Percentiles rank a stretch among this genome's conserved stretches.
Conservation (phyloP, 1,284 basidiomycete species). For the Trichosporon sp. region DNA sequence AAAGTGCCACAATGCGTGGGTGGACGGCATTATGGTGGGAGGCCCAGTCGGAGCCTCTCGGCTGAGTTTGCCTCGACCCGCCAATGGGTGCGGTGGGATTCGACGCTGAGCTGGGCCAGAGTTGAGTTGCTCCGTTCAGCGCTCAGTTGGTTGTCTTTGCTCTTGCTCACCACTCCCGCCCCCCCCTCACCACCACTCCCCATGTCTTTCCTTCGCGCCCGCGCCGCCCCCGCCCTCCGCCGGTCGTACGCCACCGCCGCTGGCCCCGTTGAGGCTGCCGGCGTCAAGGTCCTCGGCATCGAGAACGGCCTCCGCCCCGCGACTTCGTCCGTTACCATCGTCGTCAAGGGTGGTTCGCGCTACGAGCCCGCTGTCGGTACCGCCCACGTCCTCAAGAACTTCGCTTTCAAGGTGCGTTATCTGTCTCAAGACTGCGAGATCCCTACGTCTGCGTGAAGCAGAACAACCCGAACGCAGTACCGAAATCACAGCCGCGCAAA, state of each 20-base stretch:
- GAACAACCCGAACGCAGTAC: not conserved
- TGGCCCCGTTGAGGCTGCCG: slow-evolving; percentile 72
- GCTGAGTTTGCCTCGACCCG: slow-evolving; percentile 18
- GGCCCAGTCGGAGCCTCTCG: slow-evolving; percentile 13
- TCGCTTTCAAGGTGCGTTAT: slow-evolving; percentile 84
- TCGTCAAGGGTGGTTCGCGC: slow-evolving; percentile 86
- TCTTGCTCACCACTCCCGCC: slow-evolving; percentile 25
- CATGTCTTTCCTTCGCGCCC: slow-evolving; percentile 36
- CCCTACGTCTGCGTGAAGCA: not conserved
- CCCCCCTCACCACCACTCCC: slow-evolving; percentile 28
- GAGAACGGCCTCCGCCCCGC: slow-evolving; percentile 70
- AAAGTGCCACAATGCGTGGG: slow-evolving; percentile 12
- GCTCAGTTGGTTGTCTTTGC: slow-evolving; percentile 6
- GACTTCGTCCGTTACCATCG: slow-evolving; percentile 80
- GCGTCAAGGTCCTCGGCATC: slow-evolving; percentile 79
- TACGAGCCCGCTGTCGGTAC: slow-evolving; percentile 83
- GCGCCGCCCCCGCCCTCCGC: slow-evolving; percentile 35
- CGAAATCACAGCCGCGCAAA: not conserved
- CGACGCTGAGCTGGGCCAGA: slow-evolving; percentile 12
- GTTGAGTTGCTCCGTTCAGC: slow-evolving; percentile 21
- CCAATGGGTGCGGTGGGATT: slow-evolving; percentile 16
- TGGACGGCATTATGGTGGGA: slow-evolving; percentile 10
- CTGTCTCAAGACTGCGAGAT: not conserved
- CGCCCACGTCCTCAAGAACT: slow-evolving; percentile 91
- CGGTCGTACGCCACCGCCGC: slow-evolving; percentile 57